Percentiles rank a stretch among this genome's conserved stretches.
Conservation (phyloP, 139 green algal genomes). For the Auxenochlorella pyrenoidosa region DNA sequence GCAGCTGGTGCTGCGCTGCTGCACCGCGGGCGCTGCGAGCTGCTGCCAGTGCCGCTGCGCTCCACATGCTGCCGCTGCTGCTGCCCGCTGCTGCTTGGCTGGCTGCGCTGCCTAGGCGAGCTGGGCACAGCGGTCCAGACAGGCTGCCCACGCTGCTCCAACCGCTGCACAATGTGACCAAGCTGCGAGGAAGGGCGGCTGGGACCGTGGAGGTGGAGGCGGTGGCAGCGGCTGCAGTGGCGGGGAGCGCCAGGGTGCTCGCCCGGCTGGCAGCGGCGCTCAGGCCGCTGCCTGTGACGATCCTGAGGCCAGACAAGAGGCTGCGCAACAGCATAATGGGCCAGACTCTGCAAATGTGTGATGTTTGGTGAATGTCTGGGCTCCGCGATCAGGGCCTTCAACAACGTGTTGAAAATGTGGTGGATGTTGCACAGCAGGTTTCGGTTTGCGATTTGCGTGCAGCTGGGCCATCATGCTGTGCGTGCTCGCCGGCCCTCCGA, state of each 20-base stretch:
- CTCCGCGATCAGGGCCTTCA: too few species aligned
- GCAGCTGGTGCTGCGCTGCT: not conserved
- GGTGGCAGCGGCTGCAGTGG: not conserved
- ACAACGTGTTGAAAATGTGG: too few species aligned
- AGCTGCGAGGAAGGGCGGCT: not conserved
- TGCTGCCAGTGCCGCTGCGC: not conserved
- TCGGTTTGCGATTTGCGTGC: too few species aligned
- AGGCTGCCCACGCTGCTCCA: not conserved
- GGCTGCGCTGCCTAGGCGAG: not conserved
- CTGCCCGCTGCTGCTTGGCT: not conserved
- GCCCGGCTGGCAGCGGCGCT: not conserved
- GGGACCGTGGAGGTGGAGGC: not conserved
- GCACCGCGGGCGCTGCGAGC: not conserved
- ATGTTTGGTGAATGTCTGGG: too few species aligned
- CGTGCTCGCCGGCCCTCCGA: too few species aligned
- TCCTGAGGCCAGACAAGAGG: not conserved
- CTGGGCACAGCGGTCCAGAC: not conserved
- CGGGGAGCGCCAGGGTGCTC: not conserved
- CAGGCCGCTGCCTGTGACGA: not conserved
- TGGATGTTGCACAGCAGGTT: too few species aligned
- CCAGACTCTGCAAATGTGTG: not conserved
- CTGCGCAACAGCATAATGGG: slow-evolving; percentile 1
- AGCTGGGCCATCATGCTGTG: too few species aligned
- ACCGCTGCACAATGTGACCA: slow-evolving; percentile 1
- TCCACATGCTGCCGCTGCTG: not conserved